A percentile compares a stretch with the other conserved stretches of the same genome.
phyloP scores from a whole-genome alignment of 306 rosid species.

The Quercus aquifolioides region DNA sequence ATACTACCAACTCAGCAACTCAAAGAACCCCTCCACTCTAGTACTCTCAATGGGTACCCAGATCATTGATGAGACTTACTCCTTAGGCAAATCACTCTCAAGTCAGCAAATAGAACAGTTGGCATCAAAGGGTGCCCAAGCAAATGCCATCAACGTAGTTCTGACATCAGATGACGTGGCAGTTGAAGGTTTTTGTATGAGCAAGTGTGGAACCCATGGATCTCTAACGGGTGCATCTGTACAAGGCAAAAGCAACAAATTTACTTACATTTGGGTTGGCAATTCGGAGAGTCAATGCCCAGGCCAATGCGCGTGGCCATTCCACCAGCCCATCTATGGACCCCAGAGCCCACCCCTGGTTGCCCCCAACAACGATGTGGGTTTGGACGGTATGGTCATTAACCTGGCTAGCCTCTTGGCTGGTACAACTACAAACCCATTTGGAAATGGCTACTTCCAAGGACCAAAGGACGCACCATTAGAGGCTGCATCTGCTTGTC shows the following conservation, averaged over 20 bases:
- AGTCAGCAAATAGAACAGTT: constrained; percentile 6
- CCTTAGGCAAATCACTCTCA: constrained; percentile 33
- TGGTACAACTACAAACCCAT: constrained; percentile 67
- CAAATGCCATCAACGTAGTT: constrained; percentile 25
- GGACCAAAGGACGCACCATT: constrained; percentile 60
- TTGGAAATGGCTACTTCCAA: constrained; percentile 64
- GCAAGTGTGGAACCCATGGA: constrained; percentile 54
- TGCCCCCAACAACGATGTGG: constrained; percentile 68
- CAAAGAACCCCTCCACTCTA: neutral
- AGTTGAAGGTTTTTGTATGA: constrained; percentile 54
- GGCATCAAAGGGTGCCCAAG: constrained; percentile 23
- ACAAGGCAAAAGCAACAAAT: constrained; percentile 32
- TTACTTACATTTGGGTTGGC: constrained; percentile 71
- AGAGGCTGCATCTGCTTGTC: constrained; percentile 62
- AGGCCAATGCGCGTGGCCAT: constrained; percentile 72
- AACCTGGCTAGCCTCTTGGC: constrained; percentile 65
- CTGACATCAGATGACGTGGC: constrained; percentile 45
- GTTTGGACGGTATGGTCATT: constrained; percentile 59
- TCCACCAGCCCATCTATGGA: constrained; percentile 63
- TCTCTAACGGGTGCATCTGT: neutral
- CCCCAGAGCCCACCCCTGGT: constrained; percentile 45
- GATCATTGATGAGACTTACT: constrained; percentile 22
- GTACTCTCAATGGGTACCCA: constrained; percentile 28
- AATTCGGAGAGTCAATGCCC: constrained; percentile 68
- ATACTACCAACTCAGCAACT: constrained; percentile 15